A percentile compares a stretch with the other conserved stretches of the same genome.
These are phyloP conservation scores for Xylaria venustula DNA, from an alignment of 495 filamentous ascomycete species.

Conservation along the genomic window DNA sequence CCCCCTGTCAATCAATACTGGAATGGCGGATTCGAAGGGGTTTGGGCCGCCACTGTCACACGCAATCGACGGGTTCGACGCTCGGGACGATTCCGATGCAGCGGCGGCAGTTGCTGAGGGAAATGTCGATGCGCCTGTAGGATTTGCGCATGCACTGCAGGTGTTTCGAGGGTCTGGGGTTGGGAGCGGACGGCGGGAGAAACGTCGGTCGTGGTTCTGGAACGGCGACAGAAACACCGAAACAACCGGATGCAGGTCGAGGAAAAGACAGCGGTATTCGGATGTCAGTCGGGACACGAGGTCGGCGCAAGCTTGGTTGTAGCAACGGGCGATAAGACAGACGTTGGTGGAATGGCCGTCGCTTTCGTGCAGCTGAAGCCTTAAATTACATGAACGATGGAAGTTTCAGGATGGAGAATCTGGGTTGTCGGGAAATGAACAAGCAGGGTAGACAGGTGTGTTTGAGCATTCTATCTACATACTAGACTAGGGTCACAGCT, in stretches of 20 bases:
- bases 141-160: neutral
- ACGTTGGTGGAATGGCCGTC: too few species aligned
- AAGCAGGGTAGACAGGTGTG: too few species aligned
- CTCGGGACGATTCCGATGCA: neutral
- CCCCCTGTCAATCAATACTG: neutral
- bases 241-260: too few species aligned
- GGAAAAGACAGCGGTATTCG: too few species aligned
- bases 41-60: slow-evolving; percentile 1
- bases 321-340: too few species aligned
- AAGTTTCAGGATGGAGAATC: neutral
- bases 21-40: neutral
- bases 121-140: neutral
- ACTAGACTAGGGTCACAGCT: too few species aligned
- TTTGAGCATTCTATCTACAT: too few species aligned
- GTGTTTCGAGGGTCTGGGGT: neutral
- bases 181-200: neutral
- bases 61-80: neutral
- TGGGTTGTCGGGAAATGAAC: neutral
- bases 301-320: too few species aligned
- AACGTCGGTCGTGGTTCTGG: neutral
- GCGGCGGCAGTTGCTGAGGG: neutral
- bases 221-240: too few species aligned
- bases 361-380: neutral
- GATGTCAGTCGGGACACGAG: too few species aligned
- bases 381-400: neutral